Evolutionary conservation across 192 early-diverging fungal genomes (phyloP), one percentile per base, ranked within the genome.

Genomic region (Backusella macrospora): DNA sequence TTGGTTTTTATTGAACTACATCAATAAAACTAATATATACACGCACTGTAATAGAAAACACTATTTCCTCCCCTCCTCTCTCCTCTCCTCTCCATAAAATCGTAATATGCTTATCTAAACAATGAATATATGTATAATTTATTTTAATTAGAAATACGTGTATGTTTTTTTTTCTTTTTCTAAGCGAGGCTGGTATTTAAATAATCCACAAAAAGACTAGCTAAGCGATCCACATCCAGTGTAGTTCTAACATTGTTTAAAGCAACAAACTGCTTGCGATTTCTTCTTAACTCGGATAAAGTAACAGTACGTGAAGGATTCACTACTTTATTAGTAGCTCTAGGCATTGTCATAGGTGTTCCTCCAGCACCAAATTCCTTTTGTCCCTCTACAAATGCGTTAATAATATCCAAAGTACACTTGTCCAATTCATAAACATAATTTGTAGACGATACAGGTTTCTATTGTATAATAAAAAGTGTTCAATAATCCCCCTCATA

Each of bases 361-460:
- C 74, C 87, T 40, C 85, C 86, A 49, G 87, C 75, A 37, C 86
- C 76, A 37, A 86, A 87, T 44, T 89, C 83, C 49, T 92, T 94
- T 76, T 96, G 93, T 21, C 89, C 88, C 34, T 95, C 91, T 62
- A 96, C 68, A 6, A 97, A 78, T 0, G 85, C 86, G 67, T 91
- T 90, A 12, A 95, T 91, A 14, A 99, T 86, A 44, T 92, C 90
- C 78, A 91, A 84, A 0, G 94, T 94, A 7, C 86, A 86, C 44
- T 90, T 84, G 71, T 99, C 96, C 70, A 99, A 85, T 79, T 98
- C 95, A 70, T 92, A 91, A 62, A 97, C 76, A 68, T 97, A 97
- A 78, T 97, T 98, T 5, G 95, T 94, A 65, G 94, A 94, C 18
- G 90, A 89, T 1, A 94, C 90, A 0, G 95, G 95, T 87, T 96